Evolutionary conservation across 257 asterid species (phyloP).

Genomic region (Primulina tabacum): DNA sequence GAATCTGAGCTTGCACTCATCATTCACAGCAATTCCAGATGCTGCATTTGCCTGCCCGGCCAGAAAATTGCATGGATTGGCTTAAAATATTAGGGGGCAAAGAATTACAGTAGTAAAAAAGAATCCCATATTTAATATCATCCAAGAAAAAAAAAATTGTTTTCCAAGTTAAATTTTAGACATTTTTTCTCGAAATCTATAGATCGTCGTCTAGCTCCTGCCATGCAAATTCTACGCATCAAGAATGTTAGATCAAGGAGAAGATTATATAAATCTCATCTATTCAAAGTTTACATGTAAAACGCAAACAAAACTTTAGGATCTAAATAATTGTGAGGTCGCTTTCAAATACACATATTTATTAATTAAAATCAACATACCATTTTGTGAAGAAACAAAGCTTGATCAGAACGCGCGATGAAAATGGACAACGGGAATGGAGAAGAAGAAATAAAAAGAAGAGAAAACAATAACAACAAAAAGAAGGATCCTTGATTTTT

Average conservation of each 20-base stretch:
- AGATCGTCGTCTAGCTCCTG: no score
- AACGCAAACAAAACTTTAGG: background rate
- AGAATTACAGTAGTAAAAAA: background rate
- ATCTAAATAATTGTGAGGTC: background rate
- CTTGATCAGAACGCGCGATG: slow-evolving; percentile 19
- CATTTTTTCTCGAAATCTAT: background rate
- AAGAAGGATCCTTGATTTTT: slow-evolving; percentile 36
- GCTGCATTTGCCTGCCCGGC: slow-evolving; percentile 55
- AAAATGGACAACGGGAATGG: slow-evolving; percentile 28
- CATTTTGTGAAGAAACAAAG: slow-evolving; percentile 27
- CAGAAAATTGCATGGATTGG: background rate
- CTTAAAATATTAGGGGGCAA: background rate
- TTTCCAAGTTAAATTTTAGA: background rate
- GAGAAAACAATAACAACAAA: background rate
- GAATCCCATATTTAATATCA: background rate
- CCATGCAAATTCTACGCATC: background rate
- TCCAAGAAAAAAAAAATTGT: background rate
- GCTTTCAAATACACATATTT: no score
- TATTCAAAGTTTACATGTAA: background rate
- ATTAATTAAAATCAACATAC: slow-evolving; percentile 19
- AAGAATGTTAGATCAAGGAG: background rate
- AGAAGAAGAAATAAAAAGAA: slow-evolving; percentile 24
- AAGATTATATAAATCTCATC: slow-evolving; percentile 1
- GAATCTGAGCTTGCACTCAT: slow-evolving; percentile 68
- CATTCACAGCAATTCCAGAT: slow-evolving; percentile 64